Conservation (phyloP, 805 yeast species). For the Ogataea trehaloabstinens region DNA sequence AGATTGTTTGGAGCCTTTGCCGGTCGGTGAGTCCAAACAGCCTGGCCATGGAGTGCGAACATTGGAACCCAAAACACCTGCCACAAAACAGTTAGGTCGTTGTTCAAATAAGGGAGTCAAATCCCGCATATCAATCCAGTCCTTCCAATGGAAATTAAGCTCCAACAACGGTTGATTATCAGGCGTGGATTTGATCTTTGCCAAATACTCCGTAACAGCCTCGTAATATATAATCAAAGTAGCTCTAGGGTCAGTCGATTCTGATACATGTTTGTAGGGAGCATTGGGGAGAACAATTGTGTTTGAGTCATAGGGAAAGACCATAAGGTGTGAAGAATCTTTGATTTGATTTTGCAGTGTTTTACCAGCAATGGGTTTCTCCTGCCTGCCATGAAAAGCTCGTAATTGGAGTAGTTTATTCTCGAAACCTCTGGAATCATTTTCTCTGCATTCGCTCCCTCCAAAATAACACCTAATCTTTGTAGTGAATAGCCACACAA, state of each 20-base stretch:
- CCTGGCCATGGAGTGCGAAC: slow-evolving; percentile 41
- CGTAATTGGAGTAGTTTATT: no score
- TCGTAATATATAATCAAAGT: slow-evolving; percentile 34
- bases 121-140: slow-evolving; percentile 49
- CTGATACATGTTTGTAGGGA: slow-evolving; percentile 36
- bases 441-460: no score
- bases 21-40: slow-evolving; percentile 30
- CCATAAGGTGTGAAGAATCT: slow-evolving; percentile 12
- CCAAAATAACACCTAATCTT: no score
- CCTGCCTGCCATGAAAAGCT: no score
- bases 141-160: slow-evolving; percentile 52
- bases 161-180: slow-evolving; percentile 31
- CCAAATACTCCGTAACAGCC: slow-evolving; percentile 30
- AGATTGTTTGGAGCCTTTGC: neutral
- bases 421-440: no score
- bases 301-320: slow-evolving; percentile 33
- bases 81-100: slow-evolving; percentile 42
- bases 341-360: slow-evolving; percentile 17
- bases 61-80: slow-evolving; percentile 42
- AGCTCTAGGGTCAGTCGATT: slow-evolving; percentile 35
- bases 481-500: no score
- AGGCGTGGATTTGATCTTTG: slow-evolving; percentile 23
- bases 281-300: slow-evolving; percentile 36
- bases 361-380: slow-evolving; percentile 16
- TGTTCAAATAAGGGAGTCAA: slow-evolving; percentile 37